Conservation (phyloP, 2,329 filamentous ascomycete genomes). For the Fusarium nelsonii region DNA sequence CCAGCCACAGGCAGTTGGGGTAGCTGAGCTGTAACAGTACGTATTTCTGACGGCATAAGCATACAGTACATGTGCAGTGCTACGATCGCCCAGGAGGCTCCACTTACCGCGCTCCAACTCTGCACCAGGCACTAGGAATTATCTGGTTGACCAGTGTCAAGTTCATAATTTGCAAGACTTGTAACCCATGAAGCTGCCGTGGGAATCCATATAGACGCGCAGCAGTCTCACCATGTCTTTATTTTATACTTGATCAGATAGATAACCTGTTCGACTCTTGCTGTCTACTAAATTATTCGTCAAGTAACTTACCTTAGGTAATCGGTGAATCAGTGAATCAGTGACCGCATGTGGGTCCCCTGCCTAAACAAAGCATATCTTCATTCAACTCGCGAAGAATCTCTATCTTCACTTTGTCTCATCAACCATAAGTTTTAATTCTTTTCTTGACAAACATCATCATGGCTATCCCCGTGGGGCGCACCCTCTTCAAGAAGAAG, state of each 20-base stretch:
- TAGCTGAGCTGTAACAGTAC: neutral
- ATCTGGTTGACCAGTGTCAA: no score
- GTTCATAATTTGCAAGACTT: no score
- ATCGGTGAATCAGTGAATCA: conserved; percentile 22
- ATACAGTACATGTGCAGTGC: no score
- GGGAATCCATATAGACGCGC: neutral
- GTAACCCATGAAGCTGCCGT: no score
- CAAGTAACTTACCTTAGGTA: conserved; percentile 14
- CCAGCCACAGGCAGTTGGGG: conserved; percentile 6
- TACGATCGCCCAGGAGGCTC: no score
- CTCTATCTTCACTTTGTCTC: neutral
- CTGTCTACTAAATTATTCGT: neutral
- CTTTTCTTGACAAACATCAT: neutral
- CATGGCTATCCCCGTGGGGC: conserved; percentile 73
- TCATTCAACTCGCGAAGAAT: neutral
- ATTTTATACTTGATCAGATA: no score
- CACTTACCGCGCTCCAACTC: no score
- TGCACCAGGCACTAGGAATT: no score
- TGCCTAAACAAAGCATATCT: conserved; percentile 11
- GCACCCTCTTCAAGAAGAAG: conserved; percentile 92
- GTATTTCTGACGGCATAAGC: neutral
- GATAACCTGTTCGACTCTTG: no score
- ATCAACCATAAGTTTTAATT: neutral
- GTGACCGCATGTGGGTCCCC: conserved; percentile 20
- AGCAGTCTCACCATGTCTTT: no score